A percentile compares a stretch with the other conserved stretches of the same genome.
phyloP scores from a whole-genome alignment of 1,284 basidiomycete species.

The Apiotrichum montevideense region DNA sequence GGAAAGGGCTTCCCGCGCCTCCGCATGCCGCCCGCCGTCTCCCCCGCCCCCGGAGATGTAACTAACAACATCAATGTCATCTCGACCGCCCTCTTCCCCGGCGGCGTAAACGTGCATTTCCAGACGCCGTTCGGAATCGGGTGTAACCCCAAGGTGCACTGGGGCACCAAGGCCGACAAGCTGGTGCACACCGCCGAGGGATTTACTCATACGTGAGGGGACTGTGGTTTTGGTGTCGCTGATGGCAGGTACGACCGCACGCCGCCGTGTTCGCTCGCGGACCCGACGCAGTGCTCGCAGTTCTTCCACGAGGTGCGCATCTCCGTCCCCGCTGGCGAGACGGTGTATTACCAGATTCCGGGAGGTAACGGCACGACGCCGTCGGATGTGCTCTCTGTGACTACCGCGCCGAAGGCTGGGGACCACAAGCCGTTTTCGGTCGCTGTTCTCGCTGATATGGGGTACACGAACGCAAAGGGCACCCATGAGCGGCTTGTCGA shows the following conservation, averaged over 20 bases:
- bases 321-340: constrained; percentile 16
- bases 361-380: constrained; percentile 31
- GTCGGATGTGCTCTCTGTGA: constrained; percentile 23
- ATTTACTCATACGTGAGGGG: constrained; percentile 16
- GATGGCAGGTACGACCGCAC: constrained; percentile 24
- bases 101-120: constrained; percentile 33
- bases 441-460: constrained; percentile 42
- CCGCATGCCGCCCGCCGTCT: constrained; percentile 18
- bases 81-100: constrained; percentile 21
- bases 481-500: constrained; percentile 29
- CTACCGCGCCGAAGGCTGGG: constrained; percentile 21
- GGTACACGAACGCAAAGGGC: constrained; percentile 40
- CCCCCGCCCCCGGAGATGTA: constrained; percentile 12
- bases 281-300: constrained; percentile 28
- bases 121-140: constrained; percentile 33
- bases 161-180: constrained; percentile 13
- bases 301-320: constrained; percentile 33
- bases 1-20: constrained; percentile 25
- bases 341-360: constrained; percentile 31
- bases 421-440: constrained; percentile 22
- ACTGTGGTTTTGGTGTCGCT: background rate
- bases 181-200: constrained; percentile 18
- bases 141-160: constrained; percentile 19
- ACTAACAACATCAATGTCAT: constrained; percentile 40
- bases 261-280: constrained; percentile 24